A percentile compares a stretch with the other conserved stretches of the same genome.
phyloP scores from a whole-genome alignment of 78 protist species.

The Chrysochromulina parva region DNA sequence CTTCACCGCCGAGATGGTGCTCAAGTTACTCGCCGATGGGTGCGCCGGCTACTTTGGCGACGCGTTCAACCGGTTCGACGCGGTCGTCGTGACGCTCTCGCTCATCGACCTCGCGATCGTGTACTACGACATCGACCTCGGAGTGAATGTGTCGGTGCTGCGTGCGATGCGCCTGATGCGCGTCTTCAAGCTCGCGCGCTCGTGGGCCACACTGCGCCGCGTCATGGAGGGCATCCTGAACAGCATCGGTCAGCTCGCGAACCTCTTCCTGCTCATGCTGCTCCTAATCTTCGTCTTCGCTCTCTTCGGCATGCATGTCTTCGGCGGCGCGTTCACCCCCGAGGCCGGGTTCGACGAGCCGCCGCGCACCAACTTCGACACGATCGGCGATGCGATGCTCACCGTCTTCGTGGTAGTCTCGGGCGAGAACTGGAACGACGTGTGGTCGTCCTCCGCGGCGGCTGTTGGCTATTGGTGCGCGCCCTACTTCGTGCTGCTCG shows the following conservation, averaged over 20 bases:
- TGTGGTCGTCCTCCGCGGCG: not conserved
- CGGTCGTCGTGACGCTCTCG: not conserved
- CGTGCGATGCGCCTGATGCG: constrained; percentile 52
- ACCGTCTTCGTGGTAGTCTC: constrained; percentile 36
- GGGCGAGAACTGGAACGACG: constrained; percentile 40
- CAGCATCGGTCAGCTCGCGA: not conserved
- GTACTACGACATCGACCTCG: no score
- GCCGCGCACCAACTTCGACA: constrained; percentile 32
- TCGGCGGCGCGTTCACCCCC: constrained; percentile 16
- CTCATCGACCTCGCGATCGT: not conserved
- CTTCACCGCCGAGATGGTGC: not conserved
- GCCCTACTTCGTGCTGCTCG: constrained; percentile 30
- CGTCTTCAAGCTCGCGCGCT: constrained; percentile 38
- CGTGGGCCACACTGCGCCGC: constrained; percentile 16
- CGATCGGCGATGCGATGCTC: not conserved
- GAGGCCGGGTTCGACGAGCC: not conserved
- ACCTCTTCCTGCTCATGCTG: constrained; percentile 11
- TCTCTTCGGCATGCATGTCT: constrained; percentile 54
- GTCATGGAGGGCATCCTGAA: not conserved
- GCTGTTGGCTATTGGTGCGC: not conserved
- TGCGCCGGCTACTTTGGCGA: not conserved
- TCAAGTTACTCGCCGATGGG: not conserved
- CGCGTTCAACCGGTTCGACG: not conserved
- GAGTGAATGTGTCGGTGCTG: not conserved
- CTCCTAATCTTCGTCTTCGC: constrained; percentile 58